Conservation (phyloP, 768 basidiomycete genomes). For the Lactarius deliciosus region DNA sequence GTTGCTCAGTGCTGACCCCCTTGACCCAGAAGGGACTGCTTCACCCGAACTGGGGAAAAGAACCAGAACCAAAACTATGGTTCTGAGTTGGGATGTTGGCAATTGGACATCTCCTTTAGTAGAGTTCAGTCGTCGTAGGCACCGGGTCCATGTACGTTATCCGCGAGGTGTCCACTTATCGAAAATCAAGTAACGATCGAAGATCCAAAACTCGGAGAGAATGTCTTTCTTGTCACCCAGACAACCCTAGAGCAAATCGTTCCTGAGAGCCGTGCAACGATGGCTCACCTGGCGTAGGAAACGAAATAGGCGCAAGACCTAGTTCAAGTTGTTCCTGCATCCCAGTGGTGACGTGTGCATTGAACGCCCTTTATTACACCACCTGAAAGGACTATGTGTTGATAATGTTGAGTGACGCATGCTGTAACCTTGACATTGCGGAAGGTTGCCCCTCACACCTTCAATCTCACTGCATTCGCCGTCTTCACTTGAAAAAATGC, state of each 20-base stretch:
- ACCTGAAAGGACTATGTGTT: too few relatives aligned
- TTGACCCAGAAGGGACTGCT: constrained; percentile 20
- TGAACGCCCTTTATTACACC: neutral
- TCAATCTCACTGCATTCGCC: neutral
- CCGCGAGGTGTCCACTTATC: neutral
- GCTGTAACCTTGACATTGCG: neutral
- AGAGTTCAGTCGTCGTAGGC: neutral
- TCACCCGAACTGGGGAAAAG: constrained; percentile 20
- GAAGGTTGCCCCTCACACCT: neutral
- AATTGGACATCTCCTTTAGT: neutral
- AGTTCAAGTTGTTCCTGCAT: too few relatives aligned
- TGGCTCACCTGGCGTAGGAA: neutral
- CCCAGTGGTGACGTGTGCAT: too few relatives aligned
- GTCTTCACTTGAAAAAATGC: neutral
- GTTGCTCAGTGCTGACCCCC: neutral
- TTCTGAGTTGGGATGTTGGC: constrained; percentile 6
- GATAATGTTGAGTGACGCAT: neutral
- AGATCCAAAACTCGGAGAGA: neutral
- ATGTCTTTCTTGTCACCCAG: neutral
- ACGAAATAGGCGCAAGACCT: neutral
- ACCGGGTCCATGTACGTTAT: constrained; percentile 2
- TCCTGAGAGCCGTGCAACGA: neutral
- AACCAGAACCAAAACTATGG: constrained; percentile 25
- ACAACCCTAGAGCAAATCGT: neutral
- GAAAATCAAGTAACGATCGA: neutral